These are phyloP conservation scores for Candida argentea DNA, from an alignment of 805 yeast species.

Conservation along the genomic window DNA sequence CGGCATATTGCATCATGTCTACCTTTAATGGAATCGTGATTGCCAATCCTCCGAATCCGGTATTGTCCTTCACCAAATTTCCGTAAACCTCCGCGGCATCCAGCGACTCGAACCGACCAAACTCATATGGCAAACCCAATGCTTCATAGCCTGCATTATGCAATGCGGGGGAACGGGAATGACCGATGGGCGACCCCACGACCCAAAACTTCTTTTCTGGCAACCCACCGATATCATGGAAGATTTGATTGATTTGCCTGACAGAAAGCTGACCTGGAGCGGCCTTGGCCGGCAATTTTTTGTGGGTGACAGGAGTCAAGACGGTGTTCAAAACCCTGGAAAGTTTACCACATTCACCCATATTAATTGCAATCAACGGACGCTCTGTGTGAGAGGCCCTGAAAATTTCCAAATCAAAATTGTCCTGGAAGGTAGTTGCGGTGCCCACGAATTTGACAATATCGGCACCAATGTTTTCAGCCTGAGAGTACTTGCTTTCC, in stretches of 20 bases:
- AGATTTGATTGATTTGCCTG: slow-evolving; percentile 49
- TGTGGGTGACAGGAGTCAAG: slow-evolving; percentile 80
- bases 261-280: slow-evolving; percentile 76
- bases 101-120: slow-evolving; percentile 58
- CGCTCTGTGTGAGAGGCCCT: slow-evolving; percentile 40
- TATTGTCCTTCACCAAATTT: slow-evolving; percentile 35
- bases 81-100: slow-evolving; percentile 48
- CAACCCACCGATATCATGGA: slow-evolving; percentile 54
- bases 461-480: slow-evolving; percentile 56
- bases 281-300: slow-evolving; percentile 52
- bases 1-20: slow-evolving; percentile 60
- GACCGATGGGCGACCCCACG: slow-evolving; percentile 73
- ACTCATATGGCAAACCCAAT: slow-evolving; percentile 71
- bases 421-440: slow-evolving; percentile 58
- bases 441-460: slow-evolving; percentile 75
- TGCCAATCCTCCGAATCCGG: slow-evolving; percentile 81
- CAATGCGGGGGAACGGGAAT: slow-evolving; percentile 81
- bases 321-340: slow-evolving; percentile 68
- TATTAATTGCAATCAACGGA: slow-evolving; percentile 79
- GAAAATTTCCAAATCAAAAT: slow-evolving; percentile 61
- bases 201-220: slow-evolving; percentile 51
- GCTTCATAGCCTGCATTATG: slow-evolving; percentile 71
- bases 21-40: slow-evolving; percentile 90
- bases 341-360: slow-evolving; percentile 66
- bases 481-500: slow-evolving; percentile 63